Base-by-base conservation (phyloP, 805 yeast species). In the Candida chilensis region DNA sequence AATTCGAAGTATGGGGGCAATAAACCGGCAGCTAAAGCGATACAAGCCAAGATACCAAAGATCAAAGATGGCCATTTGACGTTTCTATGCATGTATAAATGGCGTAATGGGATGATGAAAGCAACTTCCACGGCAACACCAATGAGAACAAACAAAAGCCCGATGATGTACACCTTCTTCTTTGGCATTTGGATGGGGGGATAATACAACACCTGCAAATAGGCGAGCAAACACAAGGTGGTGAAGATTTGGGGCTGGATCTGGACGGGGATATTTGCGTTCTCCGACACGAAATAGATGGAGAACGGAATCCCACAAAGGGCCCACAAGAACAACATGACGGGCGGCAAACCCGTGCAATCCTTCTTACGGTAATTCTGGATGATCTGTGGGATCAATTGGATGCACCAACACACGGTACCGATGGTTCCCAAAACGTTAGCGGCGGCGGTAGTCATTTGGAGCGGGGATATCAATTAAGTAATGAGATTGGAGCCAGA, bases 1-100 rank as follows among this genome's bases (percentile, higher is more conserved):
- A 90, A 57, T 50, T 90, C 96, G 41, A 74, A 76, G 49, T 88
- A 90, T 4, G 96, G 96, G 0, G 96, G 96, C 0, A 90, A 39
- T 20, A 90, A 62, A 0, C 97, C 97, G 3, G 69, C 47, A 0
- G 82, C 92, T 6, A 90, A 57, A 13, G 84, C 48, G 0, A 88
- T 61, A 1, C 92, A 74, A 0, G 96, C 95, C 12, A 85, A 37
- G 17, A 84, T 70, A 10, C 96, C 96, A 41, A 87, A 70, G 18
- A 88, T 64, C 20, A 86, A 52, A 41, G 76, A 64, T 2, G 96
- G 96, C 94, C 95, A 85, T 16, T 57, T 56, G 10, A 42, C 49
- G 4, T 73, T 79, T 5, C 68, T 61, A 8, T 48, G 33, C 4
- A 57, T 37, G 42, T 73, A 60, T 0, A 74, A 50, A 1, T 75